phyloP scores from a whole-genome alignment of 352 stramenopile genomes.

The Phytopythium kandeliae region DNA sequence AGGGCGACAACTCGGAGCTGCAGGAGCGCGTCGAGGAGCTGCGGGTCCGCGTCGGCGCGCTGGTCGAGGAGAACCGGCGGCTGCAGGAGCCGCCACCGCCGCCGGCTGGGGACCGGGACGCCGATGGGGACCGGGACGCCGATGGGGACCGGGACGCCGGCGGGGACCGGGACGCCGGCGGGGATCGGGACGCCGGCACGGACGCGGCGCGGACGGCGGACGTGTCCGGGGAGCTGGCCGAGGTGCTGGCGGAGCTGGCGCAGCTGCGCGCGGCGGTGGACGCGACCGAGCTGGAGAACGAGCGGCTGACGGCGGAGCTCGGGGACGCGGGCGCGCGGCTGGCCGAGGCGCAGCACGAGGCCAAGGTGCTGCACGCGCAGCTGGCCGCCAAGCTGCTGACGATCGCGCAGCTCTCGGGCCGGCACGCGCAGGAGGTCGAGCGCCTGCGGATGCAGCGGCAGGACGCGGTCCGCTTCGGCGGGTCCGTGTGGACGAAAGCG shows the following conservation, averaged over 20 bases:
- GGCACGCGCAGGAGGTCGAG: slow-evolving; percentile 25
- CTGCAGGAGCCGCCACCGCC: background rate
- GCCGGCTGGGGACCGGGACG: no score
- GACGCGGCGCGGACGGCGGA: background rate
- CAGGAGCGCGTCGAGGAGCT: slow-evolving; percentile 19
- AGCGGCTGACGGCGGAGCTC: slow-evolving; percentile 28
- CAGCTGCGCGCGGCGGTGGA: slow-evolving; percentile 26
- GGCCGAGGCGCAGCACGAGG: slow-evolving; percentile 29
- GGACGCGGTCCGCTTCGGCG: background rate
- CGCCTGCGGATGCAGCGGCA: slow-evolving; percentile 14
- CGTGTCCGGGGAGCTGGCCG: slow-evolving; percentile 18
- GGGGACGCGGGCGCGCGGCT: slow-evolving; percentile 26
- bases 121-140: no score
- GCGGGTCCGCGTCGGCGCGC: slow-evolving; percentile 5
- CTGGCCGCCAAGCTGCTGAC: slow-evolving; percentile 40
- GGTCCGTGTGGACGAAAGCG: no score
- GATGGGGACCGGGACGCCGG: no score
- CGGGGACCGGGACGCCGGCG: no score
- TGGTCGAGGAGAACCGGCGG: background rate
- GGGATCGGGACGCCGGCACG: no score
- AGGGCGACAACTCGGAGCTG: slow-evolving; percentile 28
- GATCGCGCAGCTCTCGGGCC: slow-evolving; percentile 32
- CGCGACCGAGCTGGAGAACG: slow-evolving; percentile 20
- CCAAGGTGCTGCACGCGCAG: slow-evolving; percentile 36
- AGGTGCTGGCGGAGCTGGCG: slow-evolving; percentile 30